Conservation (phyloP, 805 yeast species). For the Starmerella sp. region DNA sequence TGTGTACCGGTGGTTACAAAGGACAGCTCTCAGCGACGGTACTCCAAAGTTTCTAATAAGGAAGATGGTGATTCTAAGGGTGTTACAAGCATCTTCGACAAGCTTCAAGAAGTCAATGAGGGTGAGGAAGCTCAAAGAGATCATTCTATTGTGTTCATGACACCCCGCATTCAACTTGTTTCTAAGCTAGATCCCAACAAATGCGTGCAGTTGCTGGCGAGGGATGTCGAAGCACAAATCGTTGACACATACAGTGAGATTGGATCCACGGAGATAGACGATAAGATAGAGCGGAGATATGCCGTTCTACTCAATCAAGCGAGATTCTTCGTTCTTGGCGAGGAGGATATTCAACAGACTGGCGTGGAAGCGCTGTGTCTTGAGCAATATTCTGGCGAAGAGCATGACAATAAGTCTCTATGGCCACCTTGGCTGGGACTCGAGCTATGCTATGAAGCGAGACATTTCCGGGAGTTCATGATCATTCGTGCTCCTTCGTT, state of each 20-base stretch:
- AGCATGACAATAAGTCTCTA: slow-evolving; percentile 22
- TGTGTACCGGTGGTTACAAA: not conserved
- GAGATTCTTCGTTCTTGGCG: slow-evolving; percentile 55
- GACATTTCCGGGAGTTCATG: slow-evolving; percentile 37
- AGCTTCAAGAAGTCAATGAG: slow-evolving; percentile 35
- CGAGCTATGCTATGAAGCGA: slow-evolving; percentile 52
- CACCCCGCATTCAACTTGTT: slow-evolving; percentile 74
- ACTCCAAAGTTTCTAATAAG: not conserved
- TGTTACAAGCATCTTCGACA: slow-evolving; percentile 26
- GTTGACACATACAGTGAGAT: slow-evolving; percentile 39
- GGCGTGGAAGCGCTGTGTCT: slow-evolving; percentile 45
- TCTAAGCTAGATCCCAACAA: slow-evolving; percentile 42
- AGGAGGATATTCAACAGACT: slow-evolving; percentile 38
- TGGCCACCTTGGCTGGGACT: slow-evolving; percentile 92
- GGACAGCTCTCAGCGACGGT: not conserved
- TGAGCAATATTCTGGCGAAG: slow-evolving; percentile 54
- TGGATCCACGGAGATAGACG: slow-evolving; percentile 32
- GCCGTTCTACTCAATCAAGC: slow-evolving; percentile 63
- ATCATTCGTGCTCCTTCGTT: slow-evolving; percentile 56
- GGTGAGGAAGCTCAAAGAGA: slow-evolving; percentile 37
- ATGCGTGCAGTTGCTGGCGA: slow-evolving; percentile 61
- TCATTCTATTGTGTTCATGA: slow-evolving; percentile 53
- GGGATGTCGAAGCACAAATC: slow-evolving; percentile 55
- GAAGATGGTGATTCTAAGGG: slow-evolving; percentile 3
- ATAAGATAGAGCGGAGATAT: slow-evolving; percentile 50